phyloP scores from a whole-genome alignment of 2,329 filamentous ascomycete genomes.

The Piedraia hortae region DNA sequence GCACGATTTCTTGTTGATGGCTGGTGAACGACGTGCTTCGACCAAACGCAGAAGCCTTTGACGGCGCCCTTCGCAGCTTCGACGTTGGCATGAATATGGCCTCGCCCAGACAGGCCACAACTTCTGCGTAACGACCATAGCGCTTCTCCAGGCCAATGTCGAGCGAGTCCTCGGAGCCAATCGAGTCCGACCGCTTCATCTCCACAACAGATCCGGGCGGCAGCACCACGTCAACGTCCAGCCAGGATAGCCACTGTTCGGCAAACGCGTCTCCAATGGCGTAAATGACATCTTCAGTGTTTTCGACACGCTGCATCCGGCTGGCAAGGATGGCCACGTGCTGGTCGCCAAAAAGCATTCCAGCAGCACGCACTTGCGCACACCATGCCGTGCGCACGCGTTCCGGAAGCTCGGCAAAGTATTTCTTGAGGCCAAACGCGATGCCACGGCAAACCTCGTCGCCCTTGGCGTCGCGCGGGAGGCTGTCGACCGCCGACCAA shows the following conservation, averaged over 20 bases:
- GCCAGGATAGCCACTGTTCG: slow-evolving; percentile 55
- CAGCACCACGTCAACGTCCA: slow-evolving; percentile 68
- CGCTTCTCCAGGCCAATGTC: slow-evolving; percentile 26
- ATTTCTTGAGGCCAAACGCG: slow-evolving; percentile 79
- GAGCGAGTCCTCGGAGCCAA: slow-evolving; percentile 6
- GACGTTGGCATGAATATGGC: slow-evolving; percentile 69
- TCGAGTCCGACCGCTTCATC: slow-evolving; percentile 4
- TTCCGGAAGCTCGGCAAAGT: slow-evolving; percentile 66
- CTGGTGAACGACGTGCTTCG: slow-evolving; percentile 50
- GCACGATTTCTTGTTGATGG: slow-evolving; percentile 57
- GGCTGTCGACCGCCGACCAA: slow-evolving; percentile 66
- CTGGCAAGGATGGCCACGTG: slow-evolving; percentile 79
- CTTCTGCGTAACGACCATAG: slow-evolving; percentile 49
- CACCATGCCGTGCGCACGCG: slow-evolving; percentile 45
- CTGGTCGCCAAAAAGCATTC: slow-evolving; percentile 60
- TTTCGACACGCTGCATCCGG: slow-evolving; percentile 58
- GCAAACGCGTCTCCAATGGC: slow-evolving; percentile 50
- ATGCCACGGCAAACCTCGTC: slow-evolving; percentile 79
- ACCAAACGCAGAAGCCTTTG: slow-evolving; percentile 56
- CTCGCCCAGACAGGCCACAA: slow-evolving; percentile 58
- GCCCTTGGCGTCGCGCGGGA: slow-evolving; percentile 82
- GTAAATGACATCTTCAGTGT: slow-evolving; percentile 41
- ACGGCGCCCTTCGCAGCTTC: slow-evolving; percentile 59
- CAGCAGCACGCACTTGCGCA: slow-evolving; percentile 23
- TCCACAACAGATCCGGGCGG: slow-evolving; percentile 41